Evolutionary conservation across 257 asterid genomes (phyloP).

Genomic region (Ligustrum vulgare): DNA sequence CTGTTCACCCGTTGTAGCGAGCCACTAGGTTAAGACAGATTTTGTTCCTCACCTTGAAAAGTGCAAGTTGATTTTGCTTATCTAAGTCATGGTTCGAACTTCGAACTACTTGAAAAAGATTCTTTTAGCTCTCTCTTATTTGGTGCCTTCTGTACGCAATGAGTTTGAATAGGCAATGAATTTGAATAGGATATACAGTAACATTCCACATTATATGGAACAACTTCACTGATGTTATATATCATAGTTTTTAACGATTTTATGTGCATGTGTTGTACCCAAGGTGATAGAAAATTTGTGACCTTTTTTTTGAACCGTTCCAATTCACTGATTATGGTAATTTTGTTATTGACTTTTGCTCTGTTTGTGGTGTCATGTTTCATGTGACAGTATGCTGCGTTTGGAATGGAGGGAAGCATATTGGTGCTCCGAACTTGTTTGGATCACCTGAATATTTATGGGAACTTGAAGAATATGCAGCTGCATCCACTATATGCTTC

Average conservation of each 20-base stretch:
- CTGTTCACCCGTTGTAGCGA: not conserved
- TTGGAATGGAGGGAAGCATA: conserved; percentile 82
- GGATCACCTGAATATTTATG: conserved; percentile 62
- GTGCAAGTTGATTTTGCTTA: not conserved
- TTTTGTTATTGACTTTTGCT: not conserved
- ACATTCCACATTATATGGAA: not conserved
- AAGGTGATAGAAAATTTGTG: not conserved
- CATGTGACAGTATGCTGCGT: conserved; percentile 51
- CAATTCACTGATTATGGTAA: not conserved
- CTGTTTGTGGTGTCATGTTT: conserved; percentile 19
- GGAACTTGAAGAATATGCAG: conserved; percentile 56
- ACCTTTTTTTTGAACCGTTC: not conserved
- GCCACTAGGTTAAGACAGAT: not conserved
- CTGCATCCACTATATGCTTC: conserved; percentile 66
- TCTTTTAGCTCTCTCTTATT: not conserved
- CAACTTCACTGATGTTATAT: not conserved
- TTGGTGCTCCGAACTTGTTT: conserved; percentile 69
- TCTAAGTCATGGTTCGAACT: not conserved
- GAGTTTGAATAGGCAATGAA: not conserved
- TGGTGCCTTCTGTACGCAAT: not conserved
- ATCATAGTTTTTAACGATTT: not conserved
- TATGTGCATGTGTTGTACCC: not conserved
- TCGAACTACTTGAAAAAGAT: not conserved
- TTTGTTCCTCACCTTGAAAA: not conserved
- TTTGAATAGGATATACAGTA: not conserved